phyloP scores from a whole-genome alignment of 2,329 filamentous ascomycete species.

The Cordyceps tenuipes region DNA sequence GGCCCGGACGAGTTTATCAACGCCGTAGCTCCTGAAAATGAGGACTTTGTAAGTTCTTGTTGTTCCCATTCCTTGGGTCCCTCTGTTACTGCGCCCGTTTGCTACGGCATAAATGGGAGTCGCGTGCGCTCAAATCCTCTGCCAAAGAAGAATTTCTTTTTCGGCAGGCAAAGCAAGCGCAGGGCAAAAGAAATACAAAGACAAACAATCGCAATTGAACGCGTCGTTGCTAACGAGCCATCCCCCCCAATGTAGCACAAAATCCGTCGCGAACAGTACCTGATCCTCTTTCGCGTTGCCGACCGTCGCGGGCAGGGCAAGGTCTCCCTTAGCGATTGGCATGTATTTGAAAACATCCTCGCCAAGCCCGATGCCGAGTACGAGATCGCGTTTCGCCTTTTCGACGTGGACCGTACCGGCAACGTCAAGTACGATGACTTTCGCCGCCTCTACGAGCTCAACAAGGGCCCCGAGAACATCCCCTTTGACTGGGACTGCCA shows the following conservation, averaged over 20 bases:
- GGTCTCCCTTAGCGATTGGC: slow-evolving; percentile 79
- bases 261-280: slow-evolving; percentile 92
- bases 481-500: slow-evolving; percentile 97
- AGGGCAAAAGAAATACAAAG: neutral
- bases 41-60: slow-evolving; percentile 74
- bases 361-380: slow-evolving; percentile 95
- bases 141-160: neutral
- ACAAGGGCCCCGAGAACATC: slow-evolving; percentile 77
- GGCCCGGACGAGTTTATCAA: slow-evolving; percentile 80
- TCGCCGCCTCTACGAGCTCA: slow-evolving; percentile 73
- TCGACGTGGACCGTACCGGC: slow-evolving; percentile 78
- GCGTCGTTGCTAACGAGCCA: neutral
- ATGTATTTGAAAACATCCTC: slow-evolving; percentile 87
- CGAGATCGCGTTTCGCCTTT: slow-evolving; percentile 95
- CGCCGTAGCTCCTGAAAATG: slow-evolving; percentile 74
- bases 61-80: slow-evolving; percentile 16
- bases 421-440: slow-evolving; percentile 86
- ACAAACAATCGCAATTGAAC: slow-evolving; percentile 11
- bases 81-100: neutral
- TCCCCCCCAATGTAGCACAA: slow-evolving; percentile 63
- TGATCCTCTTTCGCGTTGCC: slow-evolving; percentile 84
- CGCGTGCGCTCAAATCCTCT: neutral
- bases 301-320: slow-evolving; percentile 68
- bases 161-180: neutral
- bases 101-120: neutral